phyloP scores from a whole-genome alignment of 2,329 filamentous ascomycete species.

The Cytospora piceae region DNA sequence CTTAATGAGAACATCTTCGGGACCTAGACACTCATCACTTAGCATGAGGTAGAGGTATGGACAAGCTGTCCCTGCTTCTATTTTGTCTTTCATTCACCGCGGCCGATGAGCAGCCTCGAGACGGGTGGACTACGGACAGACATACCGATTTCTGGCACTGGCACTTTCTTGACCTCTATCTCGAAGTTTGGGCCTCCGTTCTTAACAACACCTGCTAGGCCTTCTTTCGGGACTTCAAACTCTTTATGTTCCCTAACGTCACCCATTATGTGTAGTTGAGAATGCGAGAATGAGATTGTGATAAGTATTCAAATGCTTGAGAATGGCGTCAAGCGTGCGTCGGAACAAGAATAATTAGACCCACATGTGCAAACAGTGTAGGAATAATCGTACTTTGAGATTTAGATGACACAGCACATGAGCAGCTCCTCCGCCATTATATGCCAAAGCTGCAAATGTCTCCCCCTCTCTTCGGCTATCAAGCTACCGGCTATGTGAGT shows the following conservation, averaged over 20 bases:
- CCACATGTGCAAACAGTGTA: too few relatives aligned
- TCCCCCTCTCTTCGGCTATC: too few relatives aligned
- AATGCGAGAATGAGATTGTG: not conserved
- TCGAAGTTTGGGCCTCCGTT: constrained; percentile 21
- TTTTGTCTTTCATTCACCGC: constrained; percentile 4
- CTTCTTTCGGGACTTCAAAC: constrained; percentile 12
- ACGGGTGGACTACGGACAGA: not conserved
- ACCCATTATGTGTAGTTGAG: constrained; percentile 7
- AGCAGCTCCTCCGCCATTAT: too few relatives aligned
- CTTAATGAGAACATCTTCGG: constrained; percentile 32
- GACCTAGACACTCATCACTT: constrained; percentile 22
- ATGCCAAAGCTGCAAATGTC: too few relatives aligned
- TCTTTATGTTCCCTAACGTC: not conserved
- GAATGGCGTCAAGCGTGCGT: too few relatives aligned
- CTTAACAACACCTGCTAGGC: constrained; percentile 18
- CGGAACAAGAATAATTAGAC: too few relatives aligned
- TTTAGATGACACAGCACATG: too few relatives aligned
- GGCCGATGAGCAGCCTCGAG: not conserved
- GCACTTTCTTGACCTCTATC: constrained; percentile 20
- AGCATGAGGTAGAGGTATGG: not conserved
- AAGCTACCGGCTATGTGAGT: too few relatives aligned
- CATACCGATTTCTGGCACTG: constrained; percentile 21
- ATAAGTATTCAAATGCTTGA: too few relatives aligned
- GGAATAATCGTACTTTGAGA: too few relatives aligned
- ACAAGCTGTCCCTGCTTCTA: not conserved